Percentiles rank a stretch among this genome's conserved stretches.
These are phyloP conservation scores for Lupinus albus DNA, from an alignment of 306 rosid species.

Conservation along the genomic window DNA sequence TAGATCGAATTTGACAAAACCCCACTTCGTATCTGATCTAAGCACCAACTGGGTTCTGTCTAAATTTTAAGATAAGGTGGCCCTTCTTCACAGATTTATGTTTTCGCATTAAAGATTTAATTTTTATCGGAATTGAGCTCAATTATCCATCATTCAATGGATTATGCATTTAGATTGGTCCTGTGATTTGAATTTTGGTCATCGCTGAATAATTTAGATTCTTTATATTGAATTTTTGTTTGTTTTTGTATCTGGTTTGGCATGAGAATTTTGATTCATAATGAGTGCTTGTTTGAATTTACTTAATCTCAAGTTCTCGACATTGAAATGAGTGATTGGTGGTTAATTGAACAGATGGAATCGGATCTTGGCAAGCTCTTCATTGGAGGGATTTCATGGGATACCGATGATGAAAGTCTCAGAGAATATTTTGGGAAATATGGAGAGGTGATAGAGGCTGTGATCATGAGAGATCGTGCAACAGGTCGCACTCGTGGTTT, in stretches of 20 bases:
- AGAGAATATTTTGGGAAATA: conserved; percentile 75
- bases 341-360: conserved; percentile 66
- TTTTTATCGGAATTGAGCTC: conserved; percentile 33
- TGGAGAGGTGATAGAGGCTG: conserved; percentile 92
- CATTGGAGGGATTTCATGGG: conserved; percentile 99
- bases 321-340: conserved; percentile 32
- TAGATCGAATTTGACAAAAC: conserved; percentile 58
- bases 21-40: conserved; percentile 53
- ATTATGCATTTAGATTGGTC: conserved; percentile 39
- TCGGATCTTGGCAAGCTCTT: conserved; percentile 97
- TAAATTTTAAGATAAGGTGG: conserved; percentile 58
- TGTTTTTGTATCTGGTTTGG: conserved; percentile 17
- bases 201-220: conserved; percentile 31
- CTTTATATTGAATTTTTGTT: background rate
- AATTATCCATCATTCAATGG: conserved; percentile 17
- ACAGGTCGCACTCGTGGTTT: conserved; percentile 99
- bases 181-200: conserved; percentile 33
- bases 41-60: conserved; percentile 62
- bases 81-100: conserved; percentile 40
- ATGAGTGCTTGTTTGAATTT: conserved; percentile 33
- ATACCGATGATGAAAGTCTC: conserved; percentile 91
- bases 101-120: conserved; percentile 54
- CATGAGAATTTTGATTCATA: conserved; percentile 37
- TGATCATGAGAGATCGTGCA: conserved; percentile 95
- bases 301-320: conserved; percentile 33